phyloP scores from a whole-genome alignment of 164 flowering plant genomes.

The Vitis vinifera region ASM3070453v1 NC_081816.1:6961001-6961500 shows the following conservation, averaged over 20 bases:
- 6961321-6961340: not conserved
- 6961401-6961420: not conserved
- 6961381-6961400: not conserved
- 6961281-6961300: constrained; percentile 1
- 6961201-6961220: constrained; percentile 6
- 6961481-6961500: not conserved
- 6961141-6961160: not conserved
- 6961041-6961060: too few relatives aligned
- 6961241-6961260: constrained; percentile 8
- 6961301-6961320: constrained; percentile 14
- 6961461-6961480: constrained; percentile 20
- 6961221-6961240: constrained; percentile 13
- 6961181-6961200: constrained; percentile 20
- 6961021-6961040: too few relatives aligned
- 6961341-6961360: constrained; percentile 1
- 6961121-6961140: not conserved
- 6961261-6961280: constrained; percentile 2
- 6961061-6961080: not conserved
- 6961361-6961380: not conserved
- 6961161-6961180: constrained; percentile 10
- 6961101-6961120: not conserved
- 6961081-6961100: not conserved
- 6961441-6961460: constrained; percentile 16
- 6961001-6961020: too few relatives aligned
- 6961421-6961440: constrained; percentile 3